Evolutionary conservation across 2,329 filamentous ascomycete genomes (phyloP), one percentile per base, ranked within the genome.

Genomic region (Fusarium ambrosium): DNA sequence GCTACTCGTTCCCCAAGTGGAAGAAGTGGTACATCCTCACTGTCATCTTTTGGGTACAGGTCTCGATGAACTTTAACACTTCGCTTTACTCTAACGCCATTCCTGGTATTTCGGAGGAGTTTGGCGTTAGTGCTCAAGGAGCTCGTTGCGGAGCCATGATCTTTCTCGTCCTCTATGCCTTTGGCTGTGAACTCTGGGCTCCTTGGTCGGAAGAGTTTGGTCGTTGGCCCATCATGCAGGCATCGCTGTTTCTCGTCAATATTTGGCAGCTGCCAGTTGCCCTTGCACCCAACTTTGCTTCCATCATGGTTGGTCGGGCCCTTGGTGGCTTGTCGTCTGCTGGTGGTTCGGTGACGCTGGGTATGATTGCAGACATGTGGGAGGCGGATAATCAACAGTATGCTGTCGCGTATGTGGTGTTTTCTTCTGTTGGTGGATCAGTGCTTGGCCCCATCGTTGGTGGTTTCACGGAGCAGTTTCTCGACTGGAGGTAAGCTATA

Each of bases 141-240:
- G 93, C 92, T 6, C 90, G 93, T 64, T 89, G 90, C 66, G 94
- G 94, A 80, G 93, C 93, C 69, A 92, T 93, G 84, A 90, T 95
- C 72, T 97, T 96, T 84, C 84, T 97, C 43, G 88, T 97, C 61
- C 82, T 92, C 3, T 97, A 97, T 81, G 94, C 94, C 41, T 95
- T 97, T 80, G 94, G 94, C 39, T 97, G 94, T 81, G 94, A 97
- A 82, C 87, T 96, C 0, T 97, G 94, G 94, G 94, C 94, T 0
- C 94, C 94, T 0, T 97, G 94, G 93, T 93, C 91, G 55, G 94
- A 97, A 81, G 94, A 97, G 79, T 86, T 96, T 60, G 94, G 94
- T 22, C 90, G 94, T 60, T 93, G 91, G 85, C 92, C 92, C 2
- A 89, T 97, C 65, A 86, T 96, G 24, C 94, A 96, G 86, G 83